Percentiles rank a stretch among this genome's conserved stretches.
Conservation (phyloP, 495 filamentous ascomycete genomes). For the Choiromyces venosus region DNA sequence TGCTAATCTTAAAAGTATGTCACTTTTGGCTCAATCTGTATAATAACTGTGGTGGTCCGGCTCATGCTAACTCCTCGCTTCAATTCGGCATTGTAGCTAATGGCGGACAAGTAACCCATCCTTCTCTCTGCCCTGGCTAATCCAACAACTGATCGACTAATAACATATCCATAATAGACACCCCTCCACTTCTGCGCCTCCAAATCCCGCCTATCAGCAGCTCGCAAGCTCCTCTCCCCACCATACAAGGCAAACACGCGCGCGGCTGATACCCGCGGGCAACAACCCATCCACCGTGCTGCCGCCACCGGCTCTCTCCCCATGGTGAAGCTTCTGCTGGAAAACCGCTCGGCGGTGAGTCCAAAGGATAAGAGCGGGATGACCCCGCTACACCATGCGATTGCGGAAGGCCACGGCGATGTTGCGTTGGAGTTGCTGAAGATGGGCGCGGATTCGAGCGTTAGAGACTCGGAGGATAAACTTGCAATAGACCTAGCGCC, state of each 20-base stretch:
- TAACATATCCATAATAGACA: slow-evolving; percentile 51
- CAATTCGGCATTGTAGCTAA: slow-evolving; percentile 31
- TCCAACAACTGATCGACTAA: slow-evolving; percentile 28
- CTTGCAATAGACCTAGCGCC: slow-evolving; percentile 78
- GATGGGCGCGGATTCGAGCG: slow-evolving; percentile 76
- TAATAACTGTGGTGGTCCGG: background rate
- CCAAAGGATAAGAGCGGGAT: slow-evolving; percentile 76
- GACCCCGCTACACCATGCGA: slow-evolving; percentile 87
- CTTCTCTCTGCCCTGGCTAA: slow-evolving; percentile 14
- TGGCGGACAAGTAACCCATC: slow-evolving; percentile 39
- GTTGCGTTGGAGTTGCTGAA: slow-evolving; percentile 75
- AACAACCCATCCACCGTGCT: slow-evolving; percentile 83
- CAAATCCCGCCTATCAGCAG: slow-evolving; percentile 75
- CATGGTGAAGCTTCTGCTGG: slow-evolving; percentile 73
- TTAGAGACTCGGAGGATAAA: slow-evolving; percentile 65
- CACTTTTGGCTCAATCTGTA: background rate
- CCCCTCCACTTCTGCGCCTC: slow-evolving; percentile 88
- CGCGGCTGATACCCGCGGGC: slow-evolving; percentile 76
- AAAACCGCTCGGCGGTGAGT: slow-evolving; percentile 75
- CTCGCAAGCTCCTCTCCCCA: slow-evolving; percentile 66
- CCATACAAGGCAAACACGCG: slow-evolving; percentile 70
- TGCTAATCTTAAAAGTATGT: slow-evolving; percentile 68
- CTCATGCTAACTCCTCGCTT: background rate
- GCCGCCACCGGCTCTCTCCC: slow-evolving; percentile 83
- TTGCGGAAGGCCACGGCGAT: slow-evolving; percentile 90